Conservation (phyloP, 2,329 filamentous ascomycete genomes). For the Pseudogymnoascus sp. region DNA sequence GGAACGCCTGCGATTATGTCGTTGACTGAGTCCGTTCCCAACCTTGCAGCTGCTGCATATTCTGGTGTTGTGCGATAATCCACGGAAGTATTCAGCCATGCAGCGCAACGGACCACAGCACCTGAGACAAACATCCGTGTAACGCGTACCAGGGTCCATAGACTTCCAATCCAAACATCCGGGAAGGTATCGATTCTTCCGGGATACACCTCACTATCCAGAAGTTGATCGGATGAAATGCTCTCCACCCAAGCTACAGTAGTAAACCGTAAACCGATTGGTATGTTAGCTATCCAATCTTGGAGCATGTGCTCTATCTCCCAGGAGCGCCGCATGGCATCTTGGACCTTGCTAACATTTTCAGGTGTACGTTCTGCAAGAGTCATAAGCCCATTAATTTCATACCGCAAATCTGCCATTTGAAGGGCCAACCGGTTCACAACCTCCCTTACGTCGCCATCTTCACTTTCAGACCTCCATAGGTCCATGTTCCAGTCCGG, state of each 20-base stretch:
- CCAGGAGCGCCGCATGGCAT: slow-evolving; percentile 44
- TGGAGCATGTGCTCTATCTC: slow-evolving; percentile 43
- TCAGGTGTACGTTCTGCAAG: slow-evolving; percentile 38
- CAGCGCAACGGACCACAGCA: slow-evolving; percentile 48
- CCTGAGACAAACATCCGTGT: slow-evolving; percentile 47
- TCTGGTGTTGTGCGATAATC: slow-evolving; percentile 56
- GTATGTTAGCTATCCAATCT: slow-evolving; percentile 42
- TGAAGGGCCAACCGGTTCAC: slow-evolving; percentile 39
- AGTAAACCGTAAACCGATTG: slow-evolving; percentile 41
- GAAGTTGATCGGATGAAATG: slow-evolving; percentile 43
- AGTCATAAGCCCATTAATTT: slow-evolving; percentile 43
- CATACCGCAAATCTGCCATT: slow-evolving; percentile 46
- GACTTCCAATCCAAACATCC: slow-evolving; percentile 49
- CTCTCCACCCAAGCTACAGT: slow-evolving; percentile 50
- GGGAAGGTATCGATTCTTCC: slow-evolving; percentile 51
- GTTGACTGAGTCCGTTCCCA: slow-evolving; percentile 44
- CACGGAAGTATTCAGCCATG: slow-evolving; percentile 51
- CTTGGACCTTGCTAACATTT: slow-evolving; percentile 41
- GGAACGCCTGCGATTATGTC: slow-evolving; percentile 55
- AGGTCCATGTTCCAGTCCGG: slow-evolving; percentile 48
- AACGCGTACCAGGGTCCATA: slow-evolving; percentile 48
- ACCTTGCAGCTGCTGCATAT: slow-evolving; percentile 46
- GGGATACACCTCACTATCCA: slow-evolving; percentile 47
- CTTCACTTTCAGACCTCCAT: slow-evolving; percentile 47
- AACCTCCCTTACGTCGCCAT: slow-evolving; percentile 39